A percentile compares a stretch with the other conserved stretches of the same genome.
Evolutionary conservation across 2,329 filamentous ascomycete genomes (phyloP).

Genomic region (Plectosphaerella cucumerina): DNA sequence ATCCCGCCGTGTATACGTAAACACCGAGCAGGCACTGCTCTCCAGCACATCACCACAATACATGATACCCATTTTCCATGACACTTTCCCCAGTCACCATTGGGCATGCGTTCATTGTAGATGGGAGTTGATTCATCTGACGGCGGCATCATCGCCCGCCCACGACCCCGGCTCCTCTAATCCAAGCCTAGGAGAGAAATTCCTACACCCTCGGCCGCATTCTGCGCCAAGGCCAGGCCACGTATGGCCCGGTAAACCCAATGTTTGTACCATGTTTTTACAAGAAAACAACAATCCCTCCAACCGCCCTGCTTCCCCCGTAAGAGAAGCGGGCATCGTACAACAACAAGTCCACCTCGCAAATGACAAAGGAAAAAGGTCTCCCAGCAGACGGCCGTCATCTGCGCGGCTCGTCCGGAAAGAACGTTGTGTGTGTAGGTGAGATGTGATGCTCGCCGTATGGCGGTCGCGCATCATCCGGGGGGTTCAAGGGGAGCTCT

Average conservation of each 20-base stretch:
- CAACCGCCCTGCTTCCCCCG: not conserved
- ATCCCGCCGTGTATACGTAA: too few relatives aligned
- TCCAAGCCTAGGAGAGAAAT: not conserved
- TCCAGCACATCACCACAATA: not conserved
- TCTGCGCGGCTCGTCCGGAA: not conserved
- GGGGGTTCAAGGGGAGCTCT: not conserved
- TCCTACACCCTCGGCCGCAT: not conserved
- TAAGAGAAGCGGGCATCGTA: not conserved
- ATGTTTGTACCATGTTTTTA: not conserved
- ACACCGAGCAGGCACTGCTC: too few relatives aligned
- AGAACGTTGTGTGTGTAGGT: not conserved
- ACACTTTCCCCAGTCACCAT: too few relatives aligned
- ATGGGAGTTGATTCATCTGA: constrained; percentile 3
- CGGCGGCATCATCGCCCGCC: not conserved
- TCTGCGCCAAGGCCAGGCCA: not conserved
- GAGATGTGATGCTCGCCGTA: not conserved
- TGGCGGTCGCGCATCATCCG: not conserved
- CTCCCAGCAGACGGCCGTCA: not conserved
- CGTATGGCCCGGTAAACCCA: not conserved
- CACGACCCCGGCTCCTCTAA: not conserved
- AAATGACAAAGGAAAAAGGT: constrained; percentile 12
- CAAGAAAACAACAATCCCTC: not conserved
- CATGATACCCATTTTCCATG: not conserved
- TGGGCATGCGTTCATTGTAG: not conserved
- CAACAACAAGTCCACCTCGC: not conserved